Conservation (phyloP, 257 asterid species). For the Nicotiana tabacum region DNA sequence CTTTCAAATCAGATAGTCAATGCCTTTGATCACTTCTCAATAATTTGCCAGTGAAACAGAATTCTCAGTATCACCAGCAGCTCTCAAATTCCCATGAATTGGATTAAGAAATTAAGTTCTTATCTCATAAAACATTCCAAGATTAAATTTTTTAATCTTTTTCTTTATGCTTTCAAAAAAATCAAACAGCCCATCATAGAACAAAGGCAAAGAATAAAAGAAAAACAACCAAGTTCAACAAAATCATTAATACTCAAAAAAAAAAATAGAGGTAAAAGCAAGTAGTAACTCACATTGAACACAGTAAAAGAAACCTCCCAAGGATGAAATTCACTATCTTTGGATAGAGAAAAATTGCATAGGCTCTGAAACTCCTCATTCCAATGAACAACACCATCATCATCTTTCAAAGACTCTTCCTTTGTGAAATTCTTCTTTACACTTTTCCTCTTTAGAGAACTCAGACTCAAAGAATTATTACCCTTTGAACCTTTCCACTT, state of each 20-base stretch:
- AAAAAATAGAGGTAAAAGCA: not conserved
- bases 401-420: constrained; percentile 29
- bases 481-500: constrained; percentile 65
- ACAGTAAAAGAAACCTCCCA: constrained; percentile 62
- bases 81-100: not conserved
- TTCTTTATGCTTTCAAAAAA: not conserved
- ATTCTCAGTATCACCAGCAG: not conserved
- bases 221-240: not conserved
- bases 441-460: constrained; percentile 35
- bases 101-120: not conserved
- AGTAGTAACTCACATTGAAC: constrained; percentile 44
- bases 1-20: not conserved
- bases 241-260: not conserved
- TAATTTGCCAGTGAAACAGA: not conserved
- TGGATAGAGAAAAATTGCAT: constrained; percentile 35
- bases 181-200: not conserved
- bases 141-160: not conserved
- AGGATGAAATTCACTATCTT: constrained; percentile 48
- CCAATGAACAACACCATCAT: constrained; percentile 42
- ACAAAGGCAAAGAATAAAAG: not conserved
- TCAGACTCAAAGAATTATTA: constrained; percentile 28
- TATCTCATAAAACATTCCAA: not conserved
- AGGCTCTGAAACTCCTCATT: constrained; percentile 54
- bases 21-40: not conserved
- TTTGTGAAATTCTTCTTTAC: constrained; percentile 52